phyloP scores from a whole-genome alignment of 129 eudicot genomes.

The Helianthus tuberosus region DNA sequence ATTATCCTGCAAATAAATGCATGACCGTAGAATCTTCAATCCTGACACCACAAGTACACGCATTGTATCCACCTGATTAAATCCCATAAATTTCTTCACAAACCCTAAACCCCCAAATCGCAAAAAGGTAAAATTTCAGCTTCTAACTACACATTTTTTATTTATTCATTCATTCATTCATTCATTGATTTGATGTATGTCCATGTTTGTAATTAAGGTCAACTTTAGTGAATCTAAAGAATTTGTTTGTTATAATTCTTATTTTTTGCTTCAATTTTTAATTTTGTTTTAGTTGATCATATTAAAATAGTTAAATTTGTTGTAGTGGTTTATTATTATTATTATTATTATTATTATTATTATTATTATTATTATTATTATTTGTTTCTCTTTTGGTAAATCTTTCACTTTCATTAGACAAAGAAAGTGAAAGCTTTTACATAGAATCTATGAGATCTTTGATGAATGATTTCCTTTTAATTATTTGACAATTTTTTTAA shows the following conservation, averaged over 20 bases:
- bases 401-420: constrained; percentile 29
- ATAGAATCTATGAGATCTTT: constrained; percentile 35
- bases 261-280: constrained; percentile 7
- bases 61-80: constrained; percentile 27
- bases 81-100: constrained; percentile 1
- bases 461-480: not conserved
- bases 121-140: constrained; percentile 13
- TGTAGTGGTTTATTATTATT: no score
- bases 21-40: constrained; percentile 21
- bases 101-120: constrained; percentile 19
- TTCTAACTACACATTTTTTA: not conserved
- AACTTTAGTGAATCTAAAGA: constrained; percentile 35
- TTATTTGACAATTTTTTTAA: not conserved
- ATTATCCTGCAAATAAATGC: constrained; percentile 18
- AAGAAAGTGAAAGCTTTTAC: constrained; percentile 34
- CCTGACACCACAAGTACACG: constrained; percentile 20
- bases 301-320: not conserved
- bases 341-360: no score
- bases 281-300: not conserved
- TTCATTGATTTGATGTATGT: constrained; percentile 4
- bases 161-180: not conserved
- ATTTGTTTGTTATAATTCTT: not conserved
- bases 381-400: constrained; percentile 27
- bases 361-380: no score
- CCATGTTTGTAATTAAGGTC: constrained; percentile 13